These are phyloP conservation scores for Microascus cirrosus DNA, from an alignment of 2,329 filamentous ascomycete genomes.

Conservation along the genomic window DNA sequence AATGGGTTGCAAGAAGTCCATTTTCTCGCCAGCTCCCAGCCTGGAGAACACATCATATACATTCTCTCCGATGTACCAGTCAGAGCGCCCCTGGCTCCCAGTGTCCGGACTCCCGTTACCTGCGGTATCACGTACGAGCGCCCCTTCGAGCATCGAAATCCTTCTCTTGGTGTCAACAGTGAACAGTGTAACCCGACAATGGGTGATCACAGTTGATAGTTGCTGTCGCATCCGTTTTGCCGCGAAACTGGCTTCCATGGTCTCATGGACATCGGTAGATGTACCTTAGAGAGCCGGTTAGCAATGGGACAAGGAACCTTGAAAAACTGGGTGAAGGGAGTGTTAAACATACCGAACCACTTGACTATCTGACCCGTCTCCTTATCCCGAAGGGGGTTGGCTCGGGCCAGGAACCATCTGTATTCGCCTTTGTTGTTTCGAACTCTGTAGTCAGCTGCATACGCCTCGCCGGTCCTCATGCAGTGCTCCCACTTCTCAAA, in stretches of 20 bases:
- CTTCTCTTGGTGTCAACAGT: slow-evolving; percentile 51
- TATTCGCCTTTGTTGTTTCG: slow-evolving; percentile 55
- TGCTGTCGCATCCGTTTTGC: slow-evolving; percentile 59
- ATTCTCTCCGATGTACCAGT: slow-evolving; percentile 47
- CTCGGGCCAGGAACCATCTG: slow-evolving; percentile 70
- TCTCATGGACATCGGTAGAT: slow-evolving; percentile 67
- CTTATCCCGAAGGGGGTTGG: slow-evolving; percentile 54
- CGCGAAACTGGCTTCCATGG: slow-evolving; percentile 53
- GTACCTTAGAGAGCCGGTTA: slow-evolving; percentile 31
- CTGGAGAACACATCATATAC: slow-evolving; percentile 54
- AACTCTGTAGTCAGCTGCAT: slow-evolving; percentile 61
- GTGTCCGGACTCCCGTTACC: not conserved
- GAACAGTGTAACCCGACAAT: slow-evolving; percentile 67
- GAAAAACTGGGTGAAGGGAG: not conserved
- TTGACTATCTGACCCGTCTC: slow-evolving; percentile 59
- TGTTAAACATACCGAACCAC: slow-evolving; percentile 54
- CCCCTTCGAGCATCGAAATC: slow-evolving; percentile 61
- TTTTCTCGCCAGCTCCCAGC: slow-evolving; percentile 31
- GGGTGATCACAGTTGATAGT: slow-evolving; percentile 60
- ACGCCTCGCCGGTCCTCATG: slow-evolving; percentile 56
- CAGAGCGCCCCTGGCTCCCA: slow-evolving; percentile 22
- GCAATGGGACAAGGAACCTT: not conserved
- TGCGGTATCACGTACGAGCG: slow-evolving; percentile 40
- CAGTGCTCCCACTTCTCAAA: slow-evolving; percentile 48
- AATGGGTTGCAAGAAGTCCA: slow-evolving; percentile 45